Conservation (phyloP, 1,284 basidiomycete genomes). For the Bondarzewia mesenterica region DNA sequence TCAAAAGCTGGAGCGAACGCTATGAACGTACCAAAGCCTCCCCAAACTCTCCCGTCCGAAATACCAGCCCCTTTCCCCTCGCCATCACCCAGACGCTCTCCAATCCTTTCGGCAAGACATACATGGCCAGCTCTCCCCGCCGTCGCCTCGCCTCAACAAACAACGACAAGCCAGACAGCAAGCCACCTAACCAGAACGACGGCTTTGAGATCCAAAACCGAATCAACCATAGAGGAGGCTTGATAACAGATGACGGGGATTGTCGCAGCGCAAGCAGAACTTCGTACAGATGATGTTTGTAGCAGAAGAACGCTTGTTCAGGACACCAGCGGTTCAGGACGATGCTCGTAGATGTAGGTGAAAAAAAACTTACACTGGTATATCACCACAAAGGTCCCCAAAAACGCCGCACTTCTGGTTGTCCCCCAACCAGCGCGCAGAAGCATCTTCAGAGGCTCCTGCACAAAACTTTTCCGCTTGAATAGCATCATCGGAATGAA, state of each 20-base stretch:
- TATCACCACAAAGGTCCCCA: constrained; percentile 79
- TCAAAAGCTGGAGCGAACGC: neutral
- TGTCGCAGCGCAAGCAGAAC: constrained; percentile 29
- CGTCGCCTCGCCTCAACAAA: constrained; percentile 84
- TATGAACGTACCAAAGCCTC: constrained; percentile 47
- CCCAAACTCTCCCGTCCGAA: constrained; percentile 65
- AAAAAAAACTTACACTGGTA: constrained; percentile 61
- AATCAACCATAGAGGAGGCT: constrained; percentile 24
- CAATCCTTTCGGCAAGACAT: constrained; percentile 86
- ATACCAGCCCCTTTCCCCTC: constrained; percentile 70
- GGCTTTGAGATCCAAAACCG: constrained; percentile 57
- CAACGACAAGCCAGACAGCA: constrained; percentile 71
- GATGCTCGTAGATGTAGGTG: too few relatives aligned
- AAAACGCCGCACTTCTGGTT: constrained; percentile 80
- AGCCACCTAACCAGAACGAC: constrained; percentile 73
- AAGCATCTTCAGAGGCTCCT: constrained; percentile 59
- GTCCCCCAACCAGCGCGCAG: constrained; percentile 66
- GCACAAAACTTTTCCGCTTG: constrained; percentile 52
- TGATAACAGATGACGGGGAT: constrained; percentile 5
- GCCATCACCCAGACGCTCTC: constrained; percentile 84
- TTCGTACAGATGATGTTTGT: constrained; percentile 54
- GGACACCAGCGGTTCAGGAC: too few relatives aligned
- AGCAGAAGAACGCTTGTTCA: constrained; percentile 75
- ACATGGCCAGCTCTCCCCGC: constrained; percentile 87
- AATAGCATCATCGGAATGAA: constrained; percentile 82